Conservation (phyloP, 2,329 filamentous ascomycete genomes). For the Alternaria solani region DNA sequence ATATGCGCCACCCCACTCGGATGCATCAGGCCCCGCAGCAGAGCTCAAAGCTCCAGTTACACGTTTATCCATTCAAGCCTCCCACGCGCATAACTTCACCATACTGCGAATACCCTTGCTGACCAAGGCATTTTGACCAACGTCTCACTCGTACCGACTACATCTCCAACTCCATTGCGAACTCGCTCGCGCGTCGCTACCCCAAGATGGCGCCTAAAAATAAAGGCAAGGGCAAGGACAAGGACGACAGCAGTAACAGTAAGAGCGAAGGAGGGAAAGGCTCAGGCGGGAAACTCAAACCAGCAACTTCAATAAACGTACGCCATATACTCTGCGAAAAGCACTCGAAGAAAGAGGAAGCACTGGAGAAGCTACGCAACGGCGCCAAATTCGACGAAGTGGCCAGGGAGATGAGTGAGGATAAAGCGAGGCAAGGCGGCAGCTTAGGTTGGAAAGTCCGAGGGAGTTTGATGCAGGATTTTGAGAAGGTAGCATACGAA, state of each 20-base stretch:
- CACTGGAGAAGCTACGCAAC: slow-evolving; percentile 70
- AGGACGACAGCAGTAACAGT: slow-evolving; percentile 32
- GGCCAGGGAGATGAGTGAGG: slow-evolving; percentile 75
- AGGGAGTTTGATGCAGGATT: slow-evolving; percentile 71
- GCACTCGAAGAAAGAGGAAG: slow-evolving; percentile 79
- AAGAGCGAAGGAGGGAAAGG: slow-evolving; percentile 42
- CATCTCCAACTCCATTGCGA: neutral
- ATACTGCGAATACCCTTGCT: neutral
- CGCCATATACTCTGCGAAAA: slow-evolving; percentile 82
- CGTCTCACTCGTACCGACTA: neutral
- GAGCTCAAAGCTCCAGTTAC: slow-evolving; percentile 1
- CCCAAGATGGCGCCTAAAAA: slow-evolving; percentile 37
- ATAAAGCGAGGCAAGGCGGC: slow-evolving; percentile 76
- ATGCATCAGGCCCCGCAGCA: slow-evolving; percentile 4
- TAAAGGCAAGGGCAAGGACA: slow-evolving; percentile 40
- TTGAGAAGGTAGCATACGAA: slow-evolving; percentile 76
- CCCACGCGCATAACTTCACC: neutral
- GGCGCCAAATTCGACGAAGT: slow-evolving; percentile 79
- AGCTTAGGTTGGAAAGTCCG: slow-evolving; percentile 76
- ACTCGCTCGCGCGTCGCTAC: neutral
- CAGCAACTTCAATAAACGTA: slow-evolving; percentile 73
- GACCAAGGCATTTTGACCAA: neutral
- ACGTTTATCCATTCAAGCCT: neutral
- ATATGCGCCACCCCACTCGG: neutral
- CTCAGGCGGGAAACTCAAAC: slow-evolving; percentile 59